A percentile compares a stretch with the other conserved stretches of the same genome.
phyloP scores from a whole-genome alignment of 2,329 filamentous ascomycete genomes.

The Thelonectria blattea region DNA sequence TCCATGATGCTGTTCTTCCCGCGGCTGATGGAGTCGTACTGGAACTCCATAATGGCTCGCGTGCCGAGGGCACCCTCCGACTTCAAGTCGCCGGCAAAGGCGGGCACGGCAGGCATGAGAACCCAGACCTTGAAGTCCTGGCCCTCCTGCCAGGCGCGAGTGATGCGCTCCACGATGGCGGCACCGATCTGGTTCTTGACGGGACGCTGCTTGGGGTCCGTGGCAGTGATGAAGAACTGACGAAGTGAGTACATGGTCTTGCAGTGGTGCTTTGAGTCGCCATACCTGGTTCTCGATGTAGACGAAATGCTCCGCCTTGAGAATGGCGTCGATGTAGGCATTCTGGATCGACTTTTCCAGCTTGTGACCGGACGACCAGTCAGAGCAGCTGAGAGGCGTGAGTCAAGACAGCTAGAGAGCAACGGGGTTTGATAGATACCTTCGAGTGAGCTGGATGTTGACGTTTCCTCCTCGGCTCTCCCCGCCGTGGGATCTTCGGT shows the following conservation, averaged over 20 bases:
- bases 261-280: rapidly evolving
- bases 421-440: conserved; percentile 40
- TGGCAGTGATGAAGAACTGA: conserved; percentile 87
- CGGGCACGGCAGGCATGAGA: conserved; percentile 80
- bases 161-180: conserved; percentile 78
- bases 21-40: conserved; percentile 80
- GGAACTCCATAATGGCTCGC: conserved; percentile 86
- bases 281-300: conserved; percentile 77
- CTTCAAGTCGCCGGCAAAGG: conserved; percentile 81
- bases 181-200: conserved; percentile 80
- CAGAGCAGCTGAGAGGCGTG: conserved; percentile 47
- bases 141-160: conserved; percentile 69
- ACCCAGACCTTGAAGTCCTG: conserved; percentile 78
- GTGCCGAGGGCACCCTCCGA: conserved; percentile 76
- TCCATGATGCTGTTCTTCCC: conserved; percentile 82
- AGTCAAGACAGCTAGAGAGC: not conserved
- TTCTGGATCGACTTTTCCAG: conserved; percentile 82
- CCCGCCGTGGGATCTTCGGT: conserved; percentile 16
- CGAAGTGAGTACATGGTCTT: not conserved
- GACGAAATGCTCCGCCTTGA: conserved; percentile 72
- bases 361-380: conserved; percentile 59
- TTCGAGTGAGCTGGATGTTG: conserved; percentile 59
- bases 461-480: conserved; percentile 28
- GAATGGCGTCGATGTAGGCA: conserved; percentile 78
- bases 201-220: conserved; percentile 70